Evolutionary conservation across 2,329 filamentous ascomycete genomes (phyloP).

Genomic region (Ascochyta koolunga): DNA sequence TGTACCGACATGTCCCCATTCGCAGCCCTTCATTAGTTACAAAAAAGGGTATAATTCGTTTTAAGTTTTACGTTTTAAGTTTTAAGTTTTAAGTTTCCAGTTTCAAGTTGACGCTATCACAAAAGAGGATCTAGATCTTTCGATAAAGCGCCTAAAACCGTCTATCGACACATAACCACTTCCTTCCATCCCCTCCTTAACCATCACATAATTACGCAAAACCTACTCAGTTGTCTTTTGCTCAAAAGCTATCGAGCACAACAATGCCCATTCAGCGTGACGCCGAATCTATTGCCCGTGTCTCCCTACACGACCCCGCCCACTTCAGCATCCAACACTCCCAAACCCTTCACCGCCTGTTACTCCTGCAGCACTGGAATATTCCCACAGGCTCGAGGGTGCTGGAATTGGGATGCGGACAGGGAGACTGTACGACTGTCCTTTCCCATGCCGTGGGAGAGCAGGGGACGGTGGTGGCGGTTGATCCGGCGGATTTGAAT

Average conservation of each 20-base stretch:
- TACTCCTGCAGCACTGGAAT: constrained; percentile 29
- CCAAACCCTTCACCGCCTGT: constrained; percentile 32
- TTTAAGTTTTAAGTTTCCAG: no score
- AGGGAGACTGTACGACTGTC: constrained; percentile 63
- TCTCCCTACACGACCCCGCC: constrained; percentile 26
- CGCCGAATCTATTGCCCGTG: constrained; percentile 19
- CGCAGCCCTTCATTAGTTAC: no score
- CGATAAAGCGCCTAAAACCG: no score
- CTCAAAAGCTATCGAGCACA: neutral
- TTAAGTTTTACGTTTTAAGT: no score
- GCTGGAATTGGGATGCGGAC: constrained; percentile 66
- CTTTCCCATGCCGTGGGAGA: constrained; percentile 58
- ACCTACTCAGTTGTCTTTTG: no score
- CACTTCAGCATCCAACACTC: constrained; percentile 25
- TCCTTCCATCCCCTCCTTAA: no score
- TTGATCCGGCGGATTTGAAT: constrained; percentile 59
- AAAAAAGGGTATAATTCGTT: no score
- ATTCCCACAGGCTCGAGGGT: constrained; percentile 49
- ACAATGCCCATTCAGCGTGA: constrained; percentile 21
- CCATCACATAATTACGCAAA: no score
- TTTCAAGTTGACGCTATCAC: no score
- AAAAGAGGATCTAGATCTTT: no score
- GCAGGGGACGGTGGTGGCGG: constrained; percentile 52
- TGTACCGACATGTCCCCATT: no score
- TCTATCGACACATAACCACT: no score